Base-by-base conservation (phyloP, 208 protist genomes). In the Leishmania braziliensis region DNA sequence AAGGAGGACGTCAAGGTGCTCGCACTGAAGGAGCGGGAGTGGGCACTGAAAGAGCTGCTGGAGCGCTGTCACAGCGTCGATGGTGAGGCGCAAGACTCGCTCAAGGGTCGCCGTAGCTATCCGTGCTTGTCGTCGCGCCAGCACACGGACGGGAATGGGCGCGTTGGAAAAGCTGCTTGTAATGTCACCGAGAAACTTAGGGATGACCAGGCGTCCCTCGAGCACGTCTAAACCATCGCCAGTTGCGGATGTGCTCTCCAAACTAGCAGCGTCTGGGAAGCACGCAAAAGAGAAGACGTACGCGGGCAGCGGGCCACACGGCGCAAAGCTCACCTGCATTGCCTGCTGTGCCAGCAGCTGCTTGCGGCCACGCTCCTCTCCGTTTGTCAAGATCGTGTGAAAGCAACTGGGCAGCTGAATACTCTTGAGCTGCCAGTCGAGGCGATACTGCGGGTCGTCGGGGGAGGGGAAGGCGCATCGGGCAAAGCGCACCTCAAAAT, bases 401-500 rank as follows among this genome's bases (percentile, higher is more conserved):
- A 90, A 95, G 20, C 39, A 53, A 48, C 75, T 66, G 0, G 91
- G 91, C 6, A 96, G 79, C 77, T 91, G 88, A 4, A 95, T 56
- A 5, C 75, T 87, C 84, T 89, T 81, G 60, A 95, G 77, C 48
- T 88, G 80, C 90, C 91, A 95, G 3, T 86, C 78, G 1, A 95
- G 70, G 63, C 93, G 89, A 76, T 95, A 94, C 75, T 86, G 79
- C 62, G 94, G 89, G 72, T 95, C 81, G 78, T 97, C 94, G 2
- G 92, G 90, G 77, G 90, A 96, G 9, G 94, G 94, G 69, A 97
- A 97, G 62, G 94, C 94, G 29, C 86, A 86, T 46, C 94, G 92
- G 26, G 92, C 92, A 53, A 93, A 88, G n/a, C 84, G 69, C 18
- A 97, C 94, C 71, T 97, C 94, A 69, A 97, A 93, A 75, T 97